Evolutionary conservation across 331 rosid species (phyloP), one percentile per base, ranked within the genome.

Genomic region (Prunus yedoensis): DNA sequence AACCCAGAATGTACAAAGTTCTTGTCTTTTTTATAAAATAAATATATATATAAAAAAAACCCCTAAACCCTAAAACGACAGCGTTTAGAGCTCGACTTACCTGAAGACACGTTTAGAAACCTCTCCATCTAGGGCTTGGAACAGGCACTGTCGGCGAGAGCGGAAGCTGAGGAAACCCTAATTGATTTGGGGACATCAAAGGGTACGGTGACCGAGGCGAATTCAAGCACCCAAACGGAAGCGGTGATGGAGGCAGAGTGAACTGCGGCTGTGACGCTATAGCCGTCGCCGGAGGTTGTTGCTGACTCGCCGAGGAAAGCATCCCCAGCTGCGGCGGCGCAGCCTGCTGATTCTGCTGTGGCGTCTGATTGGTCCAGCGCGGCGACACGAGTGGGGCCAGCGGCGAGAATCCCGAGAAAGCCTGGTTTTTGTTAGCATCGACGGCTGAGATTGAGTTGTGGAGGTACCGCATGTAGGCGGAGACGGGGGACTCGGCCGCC

Each of bases 91-190:
- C 63, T 2, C 8, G 18, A 28, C 85, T 82, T 78, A 87, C 87
- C 89, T 8, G 49, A 47, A 79, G 43, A 54, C 68, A 35, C 46
- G 43, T 89, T 87, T 45, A 92, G 52, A 87, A 80, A 30, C 80
- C 87, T 83, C 79, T 88, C 97, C 96, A 89, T 21, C 87, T 78
- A 25, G 99, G 97, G 83, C 97, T 95, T 1, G 96, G 88, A 30
- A 79, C 83, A 1, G 93, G 94, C 50, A 95, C 89, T 0, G 99
- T 85, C 3, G 97, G 99, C 52, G 99, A 95, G 32, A 89, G 94
- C 10, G 99, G 99, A 25, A 92, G 88, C 88, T 84, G 97, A 10
- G 97, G 92, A 85, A 92, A 89, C 84, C 96, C 96, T 80, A 90
- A 74, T 63, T 87, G 90, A 16, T 85, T 85, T 6, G 98, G 96